A percentile compares a stretch with the other conserved stretches of the same genome.
phyloP scores from a whole-genome alignment of 2,329 filamentous ascomycete genomes.

The Ceratocystis eucalypticola region DNA sequence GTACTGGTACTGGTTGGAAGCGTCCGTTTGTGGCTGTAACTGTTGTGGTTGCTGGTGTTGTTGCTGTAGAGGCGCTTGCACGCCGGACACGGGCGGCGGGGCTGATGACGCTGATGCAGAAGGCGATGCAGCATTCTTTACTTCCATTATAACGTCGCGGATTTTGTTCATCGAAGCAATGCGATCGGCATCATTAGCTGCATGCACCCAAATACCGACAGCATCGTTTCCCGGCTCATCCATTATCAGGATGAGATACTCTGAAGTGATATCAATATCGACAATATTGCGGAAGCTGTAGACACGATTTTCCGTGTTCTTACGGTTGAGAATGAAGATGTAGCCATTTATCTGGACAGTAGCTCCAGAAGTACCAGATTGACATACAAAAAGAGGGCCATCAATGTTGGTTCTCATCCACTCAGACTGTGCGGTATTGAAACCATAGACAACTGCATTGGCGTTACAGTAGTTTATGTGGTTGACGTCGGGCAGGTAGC shows the following conservation, averaged over 20 bases:
- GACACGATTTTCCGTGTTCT: slow-evolving; percentile 56
- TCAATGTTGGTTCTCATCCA: slow-evolving; percentile 85
- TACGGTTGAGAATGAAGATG: slow-evolving; percentile 61
- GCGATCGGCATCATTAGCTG: slow-evolving; percentile 34
- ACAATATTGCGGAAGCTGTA: slow-evolving; percentile 47
- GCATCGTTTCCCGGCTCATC: slow-evolving; percentile 30
- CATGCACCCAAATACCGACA: slow-evolving; percentile 43
- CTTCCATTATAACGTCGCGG: slow-evolving; percentile 30
- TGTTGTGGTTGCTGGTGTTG: slow-evolving; percentile 4
- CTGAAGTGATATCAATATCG: slow-evolving; percentile 49
- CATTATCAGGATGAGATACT: slow-evolving; percentile 39
- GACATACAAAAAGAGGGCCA: slow-evolving; percentile 66
- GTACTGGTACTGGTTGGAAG: neutral
- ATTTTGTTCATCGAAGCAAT: slow-evolving; percentile 32
- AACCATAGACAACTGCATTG: slow-evolving; percentile 76
- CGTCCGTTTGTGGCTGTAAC: neutral
- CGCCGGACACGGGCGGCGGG: neutral
- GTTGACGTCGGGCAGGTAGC: slow-evolving; percentile 62
- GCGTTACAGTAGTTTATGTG: slow-evolving; percentile 67
- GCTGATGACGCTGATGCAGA: neutral
- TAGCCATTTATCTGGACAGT: slow-evolving; percentile 27
- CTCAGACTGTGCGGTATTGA: slow-evolving; percentile 46
- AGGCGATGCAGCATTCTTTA: slow-evolving; percentile 19
- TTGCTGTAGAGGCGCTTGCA: neutral
- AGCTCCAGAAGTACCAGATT: neutral